Percentiles rank a stretch among this genome's conserved stretches.
These are phyloP conservation scores for Trametes meyenii DNA, from an alignment of 768 basidiomycete genomes.

Conservation along the genomic window DNA sequence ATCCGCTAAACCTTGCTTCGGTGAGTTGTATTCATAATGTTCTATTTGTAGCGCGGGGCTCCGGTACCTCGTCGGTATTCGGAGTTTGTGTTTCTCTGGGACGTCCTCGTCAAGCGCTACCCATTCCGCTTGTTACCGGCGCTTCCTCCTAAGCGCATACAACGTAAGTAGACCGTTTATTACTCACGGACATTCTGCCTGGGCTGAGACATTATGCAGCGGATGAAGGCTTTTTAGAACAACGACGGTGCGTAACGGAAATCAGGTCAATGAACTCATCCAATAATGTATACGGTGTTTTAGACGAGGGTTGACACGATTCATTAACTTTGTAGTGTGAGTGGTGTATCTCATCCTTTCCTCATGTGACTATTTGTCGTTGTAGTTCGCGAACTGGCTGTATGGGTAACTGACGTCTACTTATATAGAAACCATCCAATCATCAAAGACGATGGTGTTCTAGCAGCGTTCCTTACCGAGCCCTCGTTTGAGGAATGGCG, in stretches of 20 bases:
- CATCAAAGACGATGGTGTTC: constrained; percentile 82
- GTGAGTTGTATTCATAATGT: constrained; percentile 12
- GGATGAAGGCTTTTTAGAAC: constrained; percentile 90
- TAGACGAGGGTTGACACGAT: constrained; percentile 80
- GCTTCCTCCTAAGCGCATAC: constrained; percentile 91
- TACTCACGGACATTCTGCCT: neutral
- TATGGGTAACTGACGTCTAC: constrained; percentile 2
- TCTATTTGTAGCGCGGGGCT: constrained; percentile 50
- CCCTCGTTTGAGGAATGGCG: constrained; percentile 87
- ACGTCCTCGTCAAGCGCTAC: constrained; percentile 82
- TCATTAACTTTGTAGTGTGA: constrained; percentile 77
- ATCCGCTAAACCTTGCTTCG: neutral
- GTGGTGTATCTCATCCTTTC: constrained; percentile 29
- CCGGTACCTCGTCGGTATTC: constrained; percentile 87
- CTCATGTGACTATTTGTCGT: too few species aligned
- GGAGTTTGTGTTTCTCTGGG: constrained; percentile 91
- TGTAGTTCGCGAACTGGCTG: neutral
- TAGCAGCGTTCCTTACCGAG: constrained; percentile 81
- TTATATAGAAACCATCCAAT: constrained; percentile 82
- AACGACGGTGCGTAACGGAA: constrained; percentile 61
- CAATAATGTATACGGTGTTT: neutral
- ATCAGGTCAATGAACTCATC: neutral
- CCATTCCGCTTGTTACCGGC: constrained; percentile 89
- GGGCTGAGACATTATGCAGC: constrained; percentile 45
- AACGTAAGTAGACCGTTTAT: constrained; percentile 62